phyloP scores from a whole-genome alignment of 805 yeast species.

The Priceomyces melissophilus region DNA sequence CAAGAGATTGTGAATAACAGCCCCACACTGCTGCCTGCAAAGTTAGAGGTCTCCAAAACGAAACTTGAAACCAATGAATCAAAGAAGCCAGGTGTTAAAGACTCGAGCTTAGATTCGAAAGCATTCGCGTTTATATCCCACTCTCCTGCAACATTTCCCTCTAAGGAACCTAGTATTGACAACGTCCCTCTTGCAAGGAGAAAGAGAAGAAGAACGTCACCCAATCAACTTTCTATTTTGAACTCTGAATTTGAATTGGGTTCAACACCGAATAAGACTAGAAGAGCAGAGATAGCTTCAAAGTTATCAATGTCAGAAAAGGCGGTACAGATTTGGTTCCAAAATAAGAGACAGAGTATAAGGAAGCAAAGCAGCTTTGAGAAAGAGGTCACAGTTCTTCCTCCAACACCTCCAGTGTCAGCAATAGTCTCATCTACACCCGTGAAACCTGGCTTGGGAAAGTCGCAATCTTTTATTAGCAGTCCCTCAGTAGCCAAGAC shows the following conservation, averaged over 20 bases:
- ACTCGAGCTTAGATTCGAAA: conserved; percentile 11
- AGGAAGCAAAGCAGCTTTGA: conserved; percentile 46
- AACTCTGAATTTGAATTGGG: conserved; percentile 76
- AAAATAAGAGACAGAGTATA: conserved; percentile 84
- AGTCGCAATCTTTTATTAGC: conserved; percentile 21
- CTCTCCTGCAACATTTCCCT: conserved; percentile 83
- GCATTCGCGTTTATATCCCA: conserved; percentile 88
- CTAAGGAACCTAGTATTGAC: conserved; percentile 79
- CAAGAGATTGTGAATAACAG: neutral
- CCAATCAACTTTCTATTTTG: conserved; percentile 75
- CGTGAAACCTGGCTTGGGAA: conserved; percentile 15
- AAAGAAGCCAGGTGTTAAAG: neutral
- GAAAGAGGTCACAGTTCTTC: conserved; percentile 40
- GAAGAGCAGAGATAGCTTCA: conserved; percentile 74
- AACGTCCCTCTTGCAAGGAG: conserved; percentile 92
- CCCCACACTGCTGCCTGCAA: neutral
- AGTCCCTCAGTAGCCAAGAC: conserved; percentile 12
- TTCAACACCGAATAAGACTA: conserved; percentile 73
- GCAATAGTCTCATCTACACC: conserved; percentile 24
- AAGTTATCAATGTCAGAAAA: conserved; percentile 92
- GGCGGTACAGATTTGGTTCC: conserved; percentile 98
- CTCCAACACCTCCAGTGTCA: conserved; percentile 33
- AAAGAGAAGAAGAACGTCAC: conserved; percentile 92
- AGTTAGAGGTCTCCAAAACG: neutral
- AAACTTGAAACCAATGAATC: neutral